Evolutionary conservation across 2,329 filamentous ascomycete species (phyloP), one percentile per base, ranked within the genome.

Genomic region (Colletotrichum tanaceti): DNA sequence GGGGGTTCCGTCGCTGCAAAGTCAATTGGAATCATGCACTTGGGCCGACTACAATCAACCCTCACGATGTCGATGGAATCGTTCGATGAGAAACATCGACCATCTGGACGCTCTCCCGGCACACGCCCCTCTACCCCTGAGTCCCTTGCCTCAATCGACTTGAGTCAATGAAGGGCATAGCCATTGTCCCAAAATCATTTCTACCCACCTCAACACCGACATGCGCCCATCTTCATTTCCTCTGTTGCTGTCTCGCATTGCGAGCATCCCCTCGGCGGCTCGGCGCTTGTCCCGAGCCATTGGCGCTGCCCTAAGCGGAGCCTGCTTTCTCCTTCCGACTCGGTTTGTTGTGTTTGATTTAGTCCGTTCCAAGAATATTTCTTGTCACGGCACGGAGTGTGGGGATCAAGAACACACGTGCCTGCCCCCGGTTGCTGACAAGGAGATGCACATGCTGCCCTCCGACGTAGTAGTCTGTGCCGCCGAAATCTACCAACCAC

Each of bases 401-500:
- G 58, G 63, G 58, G 63, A 41, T 66, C 35, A 11, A 41, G 52
- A 20, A 38, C 22, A 55, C 49, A 65, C 38, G 49, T 65, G 65
- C 62, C 44, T n/a, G 20, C 49, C 24, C 65, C 65, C 47, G 49
- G 53, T 49, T 54, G 35, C 53, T 18, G 18, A 22, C 38, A 20
- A 44, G 41, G 22, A 43, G 49, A 62, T 28, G 41, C 49, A 55
- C 43, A 65, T n/a, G n/a, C n/a, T 64, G 54, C 38, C 47, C 44
- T 58, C 58, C 50, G 58, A 59, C 54, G 49, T 52, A n/a, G n/a
- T n/a, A 64, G 61, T 32, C 61, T 68, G 44, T 64, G 28, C 47
- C 54, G 32, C 39, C 54, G 32, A 35, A 44, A 18, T 44, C 65
- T 52, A 49, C 55, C 65, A 68, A 57, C 58, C 65, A 49, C 50